Conservation (phyloP, 140 eudicot species). For the Stevia rebaudiana region DNA sequence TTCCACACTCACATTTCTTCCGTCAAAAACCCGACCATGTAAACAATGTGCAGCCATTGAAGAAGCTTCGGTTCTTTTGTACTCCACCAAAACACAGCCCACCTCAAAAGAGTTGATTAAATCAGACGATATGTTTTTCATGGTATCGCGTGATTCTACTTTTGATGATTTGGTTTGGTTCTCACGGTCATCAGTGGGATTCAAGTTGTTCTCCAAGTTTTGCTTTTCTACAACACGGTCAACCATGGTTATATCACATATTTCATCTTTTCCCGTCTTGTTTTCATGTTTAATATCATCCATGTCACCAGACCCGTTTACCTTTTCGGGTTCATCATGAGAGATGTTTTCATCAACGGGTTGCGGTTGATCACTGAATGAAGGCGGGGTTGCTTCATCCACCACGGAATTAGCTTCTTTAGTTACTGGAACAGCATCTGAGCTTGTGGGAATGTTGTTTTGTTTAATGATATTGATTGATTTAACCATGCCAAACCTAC, state of each 20-base stretch:
- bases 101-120: conserved; percentile 39
- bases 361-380: conserved; percentile 14
- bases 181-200: conserved; percentile 1
- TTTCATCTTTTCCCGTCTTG: conserved; percentile 33
- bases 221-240: conserved; percentile 22
- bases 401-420: conserved; percentile 1
- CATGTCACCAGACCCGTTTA: conserved; percentile 11
- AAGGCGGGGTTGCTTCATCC: conserved; percentile 17
- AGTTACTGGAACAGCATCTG: conserved; percentile 23
- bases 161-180: conserved; percentile 15
- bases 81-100: conserved; percentile 83
- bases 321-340: conserved; percentile 26
- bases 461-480: conserved; percentile 62
- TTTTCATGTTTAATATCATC: conserved; percentile 21
- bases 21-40: conserved; percentile 80
- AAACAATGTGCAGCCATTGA: conserved; percentile 87
- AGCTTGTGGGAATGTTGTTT: conserved; percentile 8
- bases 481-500: conserved; percentile 84
- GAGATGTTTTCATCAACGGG: conserved; percentile 3
- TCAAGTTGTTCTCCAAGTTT: conserved; percentile 20
- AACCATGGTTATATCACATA: conserved; percentile 18
- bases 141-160: conserved; percentile 15
- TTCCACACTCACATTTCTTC: conserved; percentile 56
- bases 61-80: conserved; percentile 72
- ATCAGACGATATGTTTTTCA: conserved; percentile 15